Conservation (phyloP, 257 asterid species). For the Echites panduratus region DNA sequence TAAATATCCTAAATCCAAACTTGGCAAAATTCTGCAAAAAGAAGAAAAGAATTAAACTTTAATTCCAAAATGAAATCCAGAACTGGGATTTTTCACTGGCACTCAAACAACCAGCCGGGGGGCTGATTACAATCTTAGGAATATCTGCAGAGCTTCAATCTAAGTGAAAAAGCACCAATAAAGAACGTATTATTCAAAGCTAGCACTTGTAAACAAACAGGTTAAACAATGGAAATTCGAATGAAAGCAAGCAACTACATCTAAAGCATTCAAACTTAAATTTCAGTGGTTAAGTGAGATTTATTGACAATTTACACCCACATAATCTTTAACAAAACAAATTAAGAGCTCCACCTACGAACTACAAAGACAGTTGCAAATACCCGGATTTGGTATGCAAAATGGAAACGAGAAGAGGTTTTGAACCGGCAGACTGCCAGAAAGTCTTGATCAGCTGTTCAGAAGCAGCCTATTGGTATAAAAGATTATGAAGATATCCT, state of each 20-base stretch:
- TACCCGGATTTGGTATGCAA: neutral
- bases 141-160: neutral
- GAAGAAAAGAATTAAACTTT: neutral
- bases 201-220: neutral
- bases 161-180: neutral
- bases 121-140: neutral
- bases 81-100: neutral
- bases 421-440: neutral
- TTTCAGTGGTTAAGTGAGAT: neutral
- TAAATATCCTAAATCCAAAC: neutral
- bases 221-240: neutral
- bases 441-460: neutral
- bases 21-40: neutral
- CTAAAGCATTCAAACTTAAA: neutral
- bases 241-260: neutral
- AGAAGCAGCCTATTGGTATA: too few relatives aligned
- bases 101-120: neutral
- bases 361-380: neutral
- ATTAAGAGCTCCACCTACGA: neutral
- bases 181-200: neutral
- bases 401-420: neutral
- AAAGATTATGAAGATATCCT: neutral
- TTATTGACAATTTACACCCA: neutral
- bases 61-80: neutral
- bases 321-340: neutral